Percentiles rank a stretch among this genome's conserved stretches.
Evolutionary conservation across 192 early-diverging fungal species (phyloP).

Genomic region (Gigaspora rosea): DNA sequence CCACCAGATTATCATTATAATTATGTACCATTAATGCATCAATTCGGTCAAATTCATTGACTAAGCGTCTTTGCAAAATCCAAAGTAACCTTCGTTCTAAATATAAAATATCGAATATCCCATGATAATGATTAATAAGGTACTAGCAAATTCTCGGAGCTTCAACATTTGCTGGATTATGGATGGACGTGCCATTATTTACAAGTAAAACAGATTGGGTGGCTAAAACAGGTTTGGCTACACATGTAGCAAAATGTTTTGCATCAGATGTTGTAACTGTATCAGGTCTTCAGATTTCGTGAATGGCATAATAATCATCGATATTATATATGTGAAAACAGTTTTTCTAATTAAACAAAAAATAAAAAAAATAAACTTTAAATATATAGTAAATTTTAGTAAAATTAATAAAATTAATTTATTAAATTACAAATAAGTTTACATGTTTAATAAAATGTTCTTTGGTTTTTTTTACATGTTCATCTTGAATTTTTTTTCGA

Average conservation of each 20-base stretch:
- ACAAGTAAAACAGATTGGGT: background rate
- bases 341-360: background rate
- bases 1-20: background rate
- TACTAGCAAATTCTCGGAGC: background rate
- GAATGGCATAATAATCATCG: constrained; percentile 3
- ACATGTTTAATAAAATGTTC: constrained; percentile 3
- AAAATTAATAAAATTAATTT: too few species aligned
- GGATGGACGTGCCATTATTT: background rate
- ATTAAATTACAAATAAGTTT: constrained; percentile 1
- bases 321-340: background rate
- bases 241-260: background rate
- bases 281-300: background rate
- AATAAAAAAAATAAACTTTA: background rate
- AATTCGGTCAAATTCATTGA: background rate
- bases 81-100: background rate
- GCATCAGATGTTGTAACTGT: background rate
- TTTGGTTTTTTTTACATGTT: background rate
- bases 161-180: constrained; percentile 2
- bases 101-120: background rate
- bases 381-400: background rate
- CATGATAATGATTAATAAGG: background rate
- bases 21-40: background rate
- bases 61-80: too few species aligned
- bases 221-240: background rate
- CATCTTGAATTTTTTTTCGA: background rate